Conservation (phyloP, 306 rosid species). For the Quercus dentata region DNA sequence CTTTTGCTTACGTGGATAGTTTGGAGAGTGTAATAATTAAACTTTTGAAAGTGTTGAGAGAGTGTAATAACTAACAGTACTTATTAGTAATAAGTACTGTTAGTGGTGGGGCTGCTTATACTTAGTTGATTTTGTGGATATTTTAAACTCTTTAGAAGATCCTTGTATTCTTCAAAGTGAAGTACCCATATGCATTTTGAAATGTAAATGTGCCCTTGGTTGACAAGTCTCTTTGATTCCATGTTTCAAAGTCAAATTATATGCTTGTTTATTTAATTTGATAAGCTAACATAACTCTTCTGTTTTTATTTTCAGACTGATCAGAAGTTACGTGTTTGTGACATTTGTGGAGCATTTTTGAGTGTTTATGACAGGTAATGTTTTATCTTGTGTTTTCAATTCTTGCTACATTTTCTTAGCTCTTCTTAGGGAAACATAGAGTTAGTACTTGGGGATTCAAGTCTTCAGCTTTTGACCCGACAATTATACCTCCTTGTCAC, state of each 20-base stretch:
- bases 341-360: slow-evolving; percentile 98
- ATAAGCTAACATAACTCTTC: slow-evolving; percentile 11
- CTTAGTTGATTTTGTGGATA: no score
- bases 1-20: no score
- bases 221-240: neutral
- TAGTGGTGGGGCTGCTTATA: no score
- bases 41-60: no score
- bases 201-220: neutral
- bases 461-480: slow-evolving; percentile 98
- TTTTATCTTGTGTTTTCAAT: slow-evolving; percentile 11
- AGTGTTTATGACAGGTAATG: slow-evolving; percentile 98
- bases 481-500: slow-evolving; percentile 99
- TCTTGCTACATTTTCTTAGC: slow-evolving; percentile 23
- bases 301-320: slow-evolving; percentile 74
- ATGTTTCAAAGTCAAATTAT: neutral
- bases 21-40: no score
- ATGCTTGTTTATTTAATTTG: slow-evolving; percentile 1
- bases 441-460: slow-evolving; percentile 81
- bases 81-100: no score
- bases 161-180: neutral
- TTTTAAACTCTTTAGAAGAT: neutral
- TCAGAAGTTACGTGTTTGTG: slow-evolving; percentile 98
- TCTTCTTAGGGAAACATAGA: slow-evolving; percentile 49
- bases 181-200: neutral
- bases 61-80: no score